Conservation (phyloP, 177 flowering plant species). For the Vitis hybrid region DNA sequence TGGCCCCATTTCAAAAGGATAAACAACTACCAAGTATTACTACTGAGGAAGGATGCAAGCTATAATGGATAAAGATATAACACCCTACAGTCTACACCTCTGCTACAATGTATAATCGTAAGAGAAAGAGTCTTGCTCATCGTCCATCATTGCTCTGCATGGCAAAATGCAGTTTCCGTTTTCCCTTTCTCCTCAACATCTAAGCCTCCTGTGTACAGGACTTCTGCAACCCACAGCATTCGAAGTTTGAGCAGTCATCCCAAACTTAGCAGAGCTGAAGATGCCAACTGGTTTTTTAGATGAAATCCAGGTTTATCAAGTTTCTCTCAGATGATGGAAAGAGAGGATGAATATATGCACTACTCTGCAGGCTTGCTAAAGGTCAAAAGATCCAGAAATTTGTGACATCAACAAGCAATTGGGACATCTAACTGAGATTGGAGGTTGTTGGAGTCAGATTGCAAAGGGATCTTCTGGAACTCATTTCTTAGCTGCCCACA, state of each 20-base stretch:
- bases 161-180: background rate
- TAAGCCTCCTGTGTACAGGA: background rate
- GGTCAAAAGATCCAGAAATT: background rate
- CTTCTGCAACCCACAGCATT: too few species aligned
- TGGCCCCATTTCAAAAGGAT: background rate
- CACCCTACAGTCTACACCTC: too few species aligned
- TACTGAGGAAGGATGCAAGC: background rate
- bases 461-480: conserved; percentile 82
- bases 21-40: background rate
- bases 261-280: too few species aligned
- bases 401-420: conserved; percentile 35
- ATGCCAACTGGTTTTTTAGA: too few species aligned
- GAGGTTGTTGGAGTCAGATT: conserved; percentile 18
- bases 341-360: background rate
- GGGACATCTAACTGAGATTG: conserved; percentile 30
- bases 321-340: background rate
- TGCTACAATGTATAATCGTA: too few species aligned
- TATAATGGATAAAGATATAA: background rate
- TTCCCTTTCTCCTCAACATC: background rate
- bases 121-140: background rate
- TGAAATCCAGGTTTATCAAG: background rate
- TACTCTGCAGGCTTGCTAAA: background rate
- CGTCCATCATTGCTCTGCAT: background rate
- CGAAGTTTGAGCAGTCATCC: too few species aligned
- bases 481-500: conserved; percentile 95